These are phyloP conservation scores for Carex scoparia DNA, from an alignment of 176 grass and related monocot genomes.

Conservation along the genomic window DNA sequence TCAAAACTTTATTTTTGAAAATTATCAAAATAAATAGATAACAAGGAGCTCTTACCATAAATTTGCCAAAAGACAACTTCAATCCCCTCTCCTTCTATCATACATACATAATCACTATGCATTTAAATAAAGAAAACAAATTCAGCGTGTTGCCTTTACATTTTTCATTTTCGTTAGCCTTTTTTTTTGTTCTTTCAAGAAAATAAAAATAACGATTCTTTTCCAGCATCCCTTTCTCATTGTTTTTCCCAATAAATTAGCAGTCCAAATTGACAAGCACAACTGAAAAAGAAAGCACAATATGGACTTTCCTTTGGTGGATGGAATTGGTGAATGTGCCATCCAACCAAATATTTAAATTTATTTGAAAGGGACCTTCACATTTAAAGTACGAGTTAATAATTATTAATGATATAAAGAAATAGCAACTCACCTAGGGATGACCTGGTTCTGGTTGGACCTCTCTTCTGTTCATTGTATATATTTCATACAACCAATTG, in stretches of 20 bases:
- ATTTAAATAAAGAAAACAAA: not conserved
- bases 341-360: not conserved
- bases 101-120: not conserved
- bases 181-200: not conserved
- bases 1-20: too few species aligned
- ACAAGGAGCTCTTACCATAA: too few species aligned
- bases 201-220: not conserved
- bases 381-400: not conserved
- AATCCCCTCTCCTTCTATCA: not conserved
- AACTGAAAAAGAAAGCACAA: not conserved
- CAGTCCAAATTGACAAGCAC: not conserved
- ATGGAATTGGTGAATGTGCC: not conserved
- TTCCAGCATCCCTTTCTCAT: not conserved
- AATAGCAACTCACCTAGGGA: not conserved
- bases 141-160: not conserved
- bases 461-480: not conserved
- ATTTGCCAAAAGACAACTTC: not conserved
- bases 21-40: too few species aligned
- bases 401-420: not conserved
- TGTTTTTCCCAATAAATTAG: not conserved
- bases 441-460: slow-evolving; percentile 1
- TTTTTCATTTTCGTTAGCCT: not conserved
- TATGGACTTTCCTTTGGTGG: not conserved
- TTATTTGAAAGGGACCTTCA: not conserved
- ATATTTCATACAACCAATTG: not conserved